Evolutionary conservation across 1,284 basidiomycete species (phyloP), one percentile per base, ranked within the genome.

Genomic region (Ceratobasidium sp.): DNA sequence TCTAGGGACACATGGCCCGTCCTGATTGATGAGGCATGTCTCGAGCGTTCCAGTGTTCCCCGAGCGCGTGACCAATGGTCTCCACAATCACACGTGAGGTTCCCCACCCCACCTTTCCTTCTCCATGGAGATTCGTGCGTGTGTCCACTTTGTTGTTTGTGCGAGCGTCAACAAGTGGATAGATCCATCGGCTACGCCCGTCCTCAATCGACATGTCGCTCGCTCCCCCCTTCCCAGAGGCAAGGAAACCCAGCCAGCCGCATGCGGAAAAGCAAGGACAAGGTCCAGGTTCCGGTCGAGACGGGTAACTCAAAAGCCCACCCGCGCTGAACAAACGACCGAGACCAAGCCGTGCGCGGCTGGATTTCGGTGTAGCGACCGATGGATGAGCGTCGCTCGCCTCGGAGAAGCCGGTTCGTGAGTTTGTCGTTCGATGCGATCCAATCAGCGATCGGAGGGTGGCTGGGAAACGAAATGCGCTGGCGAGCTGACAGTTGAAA

Each of bases 261-360:
- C 58, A 61, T 44, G 58, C 58, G 58, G 58, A 28, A 38, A 61
- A 61, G 58, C 58, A n/a, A n/a, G n/a, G n/a, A n/a, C n/a, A n/a
- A n/a, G n/a, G n/a, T n/a, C n/a, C 58, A 61, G 46, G 58, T 44
- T 61, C 58, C 58, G 46, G 41, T 61, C 58, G 41, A 26, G 38
- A 35, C 58, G 14, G 6, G 41, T 61, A n/a, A n/a, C 58, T 43
- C 41, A 61, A 44, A 61, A 43, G 38, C 58, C 41, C 26, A 38
- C 13, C 46, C 38, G 21, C 58, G 38, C 30, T 46, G 58, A 43
- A 23, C 46, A 61, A 61, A 38, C 55, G 61, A 50, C 61, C 61
- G 61, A 63, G 47, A 50, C 61, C 61, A n/a, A 63, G n/a, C 61
- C 61, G 61, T 63, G 61, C 32, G 46, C 61, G 61, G 61, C 61